Conservation (phyloP, 1,139 yeast genomes). For the Hyphopichia khmerensis region DNA sequence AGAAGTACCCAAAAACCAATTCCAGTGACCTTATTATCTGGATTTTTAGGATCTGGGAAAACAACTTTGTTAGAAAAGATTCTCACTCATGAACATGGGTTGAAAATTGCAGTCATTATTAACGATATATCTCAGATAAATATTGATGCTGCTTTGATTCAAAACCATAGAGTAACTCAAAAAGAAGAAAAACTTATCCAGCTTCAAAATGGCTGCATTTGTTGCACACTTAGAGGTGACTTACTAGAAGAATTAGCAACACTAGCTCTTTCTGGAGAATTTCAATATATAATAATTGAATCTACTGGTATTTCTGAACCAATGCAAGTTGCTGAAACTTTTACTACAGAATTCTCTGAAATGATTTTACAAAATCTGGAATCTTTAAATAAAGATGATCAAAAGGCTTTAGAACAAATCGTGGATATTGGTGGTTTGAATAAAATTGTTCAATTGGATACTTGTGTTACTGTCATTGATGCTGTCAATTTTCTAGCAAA, state of each 20-base stretch:
- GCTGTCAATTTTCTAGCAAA: conserved; percentile 36
- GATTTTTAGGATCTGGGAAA: conserved; percentile 47
- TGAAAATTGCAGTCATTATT: conserved; percentile 42
- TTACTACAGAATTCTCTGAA: conserved; percentile 38
- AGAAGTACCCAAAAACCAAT: conserved; percentile 16
- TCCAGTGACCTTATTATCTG: conserved; percentile 44
- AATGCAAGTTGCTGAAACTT: conserved; percentile 51
- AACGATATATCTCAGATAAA: conserved; percentile 41
- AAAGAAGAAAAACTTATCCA: conserved; percentile 43
- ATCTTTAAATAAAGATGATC: conserved; percentile 16
- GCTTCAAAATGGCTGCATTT: conserved; percentile 47
- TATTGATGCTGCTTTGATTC: conserved; percentile 41
- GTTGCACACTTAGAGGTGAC: conserved; percentile 48
- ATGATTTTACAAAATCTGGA: conserved; percentile 20
- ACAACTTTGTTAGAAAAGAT: conserved; percentile 45
- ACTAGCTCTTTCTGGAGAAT: conserved; percentile 30
- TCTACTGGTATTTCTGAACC: conserved; percentile 49
- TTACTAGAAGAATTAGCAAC: conserved; percentile 39
- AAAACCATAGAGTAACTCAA: conserved; percentile 36
- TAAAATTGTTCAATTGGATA: conserved; percentile 37
- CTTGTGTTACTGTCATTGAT: conserved; percentile 49
- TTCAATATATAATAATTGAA: conserved; percentile 44
- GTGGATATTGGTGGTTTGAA: conserved; percentile 38
- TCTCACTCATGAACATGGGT: conserved; percentile 35
- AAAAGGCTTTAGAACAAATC: conserved; percentile 25